Base-by-base conservation (phyloP, 1,284 basidiomycete genomes). In the Heliocybe sulcata region DNA sequence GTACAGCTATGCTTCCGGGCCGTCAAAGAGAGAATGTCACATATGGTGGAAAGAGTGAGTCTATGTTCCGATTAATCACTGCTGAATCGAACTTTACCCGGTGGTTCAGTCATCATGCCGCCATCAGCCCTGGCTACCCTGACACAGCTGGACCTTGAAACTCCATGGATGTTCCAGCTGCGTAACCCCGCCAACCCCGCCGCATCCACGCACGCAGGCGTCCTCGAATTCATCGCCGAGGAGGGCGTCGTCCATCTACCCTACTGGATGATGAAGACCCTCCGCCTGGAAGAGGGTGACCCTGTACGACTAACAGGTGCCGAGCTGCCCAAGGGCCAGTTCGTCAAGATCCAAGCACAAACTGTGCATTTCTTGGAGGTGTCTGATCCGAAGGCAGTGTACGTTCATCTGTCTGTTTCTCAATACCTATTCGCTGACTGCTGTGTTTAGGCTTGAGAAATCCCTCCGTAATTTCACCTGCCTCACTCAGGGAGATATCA, bases 191-290 rank as follows among this genome's bases (percentile, higher is more conserved):
- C 82, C 48, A 94, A 94, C 67, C 78, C 90, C 12, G 88, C 89
- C 12, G 90, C 88, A 22, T 86, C 90, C 19, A 99, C 97, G 0
- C 94, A 99, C 67, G 90, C 90, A 0, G 97, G 97, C 78, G 97
- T 99, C 16, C 82, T 99, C 47, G 97, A 99, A 69, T 99, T 99
- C 72, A 98, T 98, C 60, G 96, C 97, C 0, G 91, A 98, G 56
- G 95, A 98, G 69, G 97, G 97, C 14, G 81, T 90, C 20, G 95
- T 97, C 2, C 91, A 99, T 73, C 77, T 99, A 12, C 97, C 97
- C 0, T 91, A 94, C 60, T 99, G 97, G 97, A 98, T 99, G 94
- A 99, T 99, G 97, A 92, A 91, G 71, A 92, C 92, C 8, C 76
- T 99, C 9, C 82, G 90, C 25, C 74, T 99, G 26, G 87, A 88